phyloP scores from a whole-genome alignment of 2,329 filamentous ascomycete genomes.

The Arthroderma sp. region DNA sequence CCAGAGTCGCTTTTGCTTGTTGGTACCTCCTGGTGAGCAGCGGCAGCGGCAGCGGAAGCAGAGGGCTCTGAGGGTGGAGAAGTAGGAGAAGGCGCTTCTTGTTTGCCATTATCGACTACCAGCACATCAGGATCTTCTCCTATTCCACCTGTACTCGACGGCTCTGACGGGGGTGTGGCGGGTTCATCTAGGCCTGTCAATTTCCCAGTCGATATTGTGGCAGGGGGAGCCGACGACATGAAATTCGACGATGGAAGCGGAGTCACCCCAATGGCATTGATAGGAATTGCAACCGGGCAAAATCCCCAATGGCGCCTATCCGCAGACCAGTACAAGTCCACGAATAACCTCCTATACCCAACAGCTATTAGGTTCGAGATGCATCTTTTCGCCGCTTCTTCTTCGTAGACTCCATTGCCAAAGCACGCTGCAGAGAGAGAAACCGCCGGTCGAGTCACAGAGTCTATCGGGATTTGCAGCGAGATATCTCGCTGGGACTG shows the following conservation, averaged over 20 bases:
- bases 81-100: neutral
- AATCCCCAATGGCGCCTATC: conserved; percentile 43
- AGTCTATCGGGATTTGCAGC: conserved; percentile 49
- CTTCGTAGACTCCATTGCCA: conserved; percentile 39
- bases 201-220: conserved; percentile 1
- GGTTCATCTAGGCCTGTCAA: neutral
- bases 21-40: neutral
- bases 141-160: no score
- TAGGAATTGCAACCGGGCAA: conserved; percentile 45
- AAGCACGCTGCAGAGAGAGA: conserved; percentile 49
- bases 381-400: conserved; percentile 39
- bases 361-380: conserved; percentile 49
- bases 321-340: conserved; percentile 54
- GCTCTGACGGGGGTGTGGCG: no score
- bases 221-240: neutral
- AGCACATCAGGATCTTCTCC: no score
- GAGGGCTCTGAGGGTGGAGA: neutral
- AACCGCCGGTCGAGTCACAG: conserved; percentile 44
- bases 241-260: conserved; percentile 1
- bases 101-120: no score
- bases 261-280: conserved; percentile 13
- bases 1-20: conserved; percentile 9
- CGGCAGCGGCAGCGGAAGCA: neutral
- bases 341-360: conserved; percentile 44
- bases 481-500: conserved; percentile 51